Percentiles rank a stretch among this genome's conserved stretches.
These are phyloP conservation scores for Penicillium sp. DNA, from an alignment of 2,329 filamentous ascomycete genomes.

Conservation along the genomic window DNA sequence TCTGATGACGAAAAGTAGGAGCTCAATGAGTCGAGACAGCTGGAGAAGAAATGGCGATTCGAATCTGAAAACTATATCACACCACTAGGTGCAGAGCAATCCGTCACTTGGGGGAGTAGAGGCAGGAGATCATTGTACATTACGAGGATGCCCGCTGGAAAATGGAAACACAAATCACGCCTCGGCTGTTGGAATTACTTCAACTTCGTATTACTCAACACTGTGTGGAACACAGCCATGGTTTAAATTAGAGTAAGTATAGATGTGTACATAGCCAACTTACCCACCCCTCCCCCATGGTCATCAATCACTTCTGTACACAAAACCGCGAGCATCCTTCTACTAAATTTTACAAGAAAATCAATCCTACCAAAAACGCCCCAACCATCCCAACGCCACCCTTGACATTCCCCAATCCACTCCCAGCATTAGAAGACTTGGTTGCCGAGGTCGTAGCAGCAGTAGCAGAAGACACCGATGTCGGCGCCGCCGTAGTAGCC, in stretches of 20 bases:
- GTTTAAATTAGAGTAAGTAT: background rate
- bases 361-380: background rate
- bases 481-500: background rate
- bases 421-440: background rate
- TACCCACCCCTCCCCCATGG: background rate
- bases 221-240: background rate
- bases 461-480: background rate
- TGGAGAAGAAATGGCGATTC: background rate
- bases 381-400: background rate
- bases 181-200: background rate
- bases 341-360: background rate
- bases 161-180: background rate
- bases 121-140: background rate
- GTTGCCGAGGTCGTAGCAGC: background rate
- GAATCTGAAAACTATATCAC: background rate
- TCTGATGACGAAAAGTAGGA: background rate
- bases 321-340: background rate
- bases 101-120: background rate
- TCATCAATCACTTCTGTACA: background rate
- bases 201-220: too few species aligned
- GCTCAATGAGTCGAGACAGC: background rate
- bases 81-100: background rate
- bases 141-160: background rate
- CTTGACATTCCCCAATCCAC: background rate
- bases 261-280: background rate